Evolutionary conservation across 148 eudicot genomes (phyloP), one percentile per base, ranked within the genome.

Genomic region (Pharnaceum exiguum): DNA sequence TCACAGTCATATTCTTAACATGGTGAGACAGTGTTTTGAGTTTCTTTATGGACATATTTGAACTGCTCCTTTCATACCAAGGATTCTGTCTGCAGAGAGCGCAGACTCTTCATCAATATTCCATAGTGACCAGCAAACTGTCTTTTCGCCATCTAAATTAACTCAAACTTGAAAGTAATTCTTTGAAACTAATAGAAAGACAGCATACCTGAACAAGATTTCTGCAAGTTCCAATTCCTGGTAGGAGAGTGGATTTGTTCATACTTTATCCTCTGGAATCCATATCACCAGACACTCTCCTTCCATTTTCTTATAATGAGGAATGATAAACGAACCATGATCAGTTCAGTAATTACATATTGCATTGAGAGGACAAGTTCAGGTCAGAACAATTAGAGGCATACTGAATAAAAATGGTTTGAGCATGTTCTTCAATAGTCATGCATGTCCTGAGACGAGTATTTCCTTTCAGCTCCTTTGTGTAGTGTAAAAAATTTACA

Each of bases 381-480:
- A 10, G 72, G 71, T 46, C 80, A 89, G 36, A 80, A 61, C 4
- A 65, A 55, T 40, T 67, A 54, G 83, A 86, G 50, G 95, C 82
- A 46, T 55, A 83, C 10, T 84, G 86, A 7, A 84, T 71, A 10
- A 86, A 79, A 55, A 80, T 33, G 60, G 51, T 46, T 39, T 68
- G 71, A 7, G 89, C 86, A 58, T 86, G 86, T 67, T 86, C 86
- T 67, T 86, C 95, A 28, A 82, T 45, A 59, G 89, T 84, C 59
- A 80, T 66, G 67, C 70, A 69, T 45, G 89, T 82, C 61, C 68
- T 86, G 30, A 55, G 56, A 43, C 67, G 79, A 63, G 65, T 54
- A 67, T 71, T 75, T 33, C 32, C 65, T 24, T 53, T 38, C 46
- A 66, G 66, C 64, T 69, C 78, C 53, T 45, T 65, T 40, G 53